Conservation (phyloP, 345 rosid species). For the Mangifera indica region DNA sequence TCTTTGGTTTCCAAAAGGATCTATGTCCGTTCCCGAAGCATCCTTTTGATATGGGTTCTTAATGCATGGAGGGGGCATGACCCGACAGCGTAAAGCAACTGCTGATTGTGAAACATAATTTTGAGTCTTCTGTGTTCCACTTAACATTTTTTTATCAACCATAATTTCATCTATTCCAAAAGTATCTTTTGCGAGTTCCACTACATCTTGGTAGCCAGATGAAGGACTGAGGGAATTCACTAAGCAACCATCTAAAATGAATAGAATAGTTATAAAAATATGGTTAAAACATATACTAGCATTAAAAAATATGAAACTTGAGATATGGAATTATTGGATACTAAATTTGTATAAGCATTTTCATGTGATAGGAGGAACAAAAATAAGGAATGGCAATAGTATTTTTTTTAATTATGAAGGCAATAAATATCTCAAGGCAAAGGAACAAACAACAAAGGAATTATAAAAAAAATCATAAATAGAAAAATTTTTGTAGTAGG, state of each 20-base stretch:
- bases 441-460: neutral
- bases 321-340: neutral
- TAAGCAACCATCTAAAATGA: conserved; percentile 38
- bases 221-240: conserved; percentile 46
- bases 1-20: conserved; percentile 78
- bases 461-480: neutral
- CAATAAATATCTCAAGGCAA: neutral
- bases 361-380: neutral
- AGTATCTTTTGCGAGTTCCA: conserved; percentile 48
- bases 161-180: conserved; percentile 39
- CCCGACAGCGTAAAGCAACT: conserved; percentile 78
- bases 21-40: conserved; percentile 50
- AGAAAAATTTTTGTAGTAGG: neutral
- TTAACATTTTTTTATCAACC: conserved; percentile 32
- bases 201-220: conserved; percentile 39
- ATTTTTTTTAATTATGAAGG: neutral
- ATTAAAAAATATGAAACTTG: neutral
- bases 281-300: neutral
- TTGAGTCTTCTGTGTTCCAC: conserved; percentile 36
- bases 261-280: conserved; percentile 16
- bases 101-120: conserved; percentile 84
- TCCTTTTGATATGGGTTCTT: conserved; percentile 75
- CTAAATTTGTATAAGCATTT: neutral
- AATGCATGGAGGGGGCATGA: conserved; percentile 93
- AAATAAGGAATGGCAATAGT: neutral